Conservation (phyloP, 1,139 yeast species). For the Diutina siamensis region DNA sequence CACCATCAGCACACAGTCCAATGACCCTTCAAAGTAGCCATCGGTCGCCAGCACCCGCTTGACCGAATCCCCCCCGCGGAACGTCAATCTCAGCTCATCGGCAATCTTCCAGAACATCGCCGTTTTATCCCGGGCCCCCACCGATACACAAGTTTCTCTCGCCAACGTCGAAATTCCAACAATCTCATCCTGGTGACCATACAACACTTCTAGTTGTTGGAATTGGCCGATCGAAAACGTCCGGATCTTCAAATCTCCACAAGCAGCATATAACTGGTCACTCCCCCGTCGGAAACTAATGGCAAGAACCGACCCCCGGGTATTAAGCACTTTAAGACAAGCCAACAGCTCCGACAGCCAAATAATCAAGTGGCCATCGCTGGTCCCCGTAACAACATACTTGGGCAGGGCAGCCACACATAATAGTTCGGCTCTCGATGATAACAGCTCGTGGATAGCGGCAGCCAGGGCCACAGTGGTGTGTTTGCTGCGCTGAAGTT, state of each 20-base stretch:
- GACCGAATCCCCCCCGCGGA: slow-evolving; percentile 71
- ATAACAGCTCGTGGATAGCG: not conserved
- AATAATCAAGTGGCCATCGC: slow-evolving; percentile 65
- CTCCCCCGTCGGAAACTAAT: slow-evolving; percentile 68
- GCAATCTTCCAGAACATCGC: slow-evolving; percentile 95
- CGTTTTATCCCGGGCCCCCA: slow-evolving; percentile 88
- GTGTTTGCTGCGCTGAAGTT: slow-evolving; percentile 54
- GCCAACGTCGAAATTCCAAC: slow-evolving; percentile 69
- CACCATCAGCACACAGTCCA: slow-evolving; percentile 82
- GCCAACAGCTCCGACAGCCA: slow-evolving; percentile 78
- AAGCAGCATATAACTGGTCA: slow-evolving; percentile 83
- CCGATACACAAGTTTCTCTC: slow-evolving; percentile 88
- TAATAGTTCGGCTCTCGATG: slow-evolving; percentile 44
- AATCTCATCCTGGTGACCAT: slow-evolving; percentile 91
- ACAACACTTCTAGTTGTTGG: slow-evolving; percentile 79
- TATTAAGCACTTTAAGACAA: slow-evolving; percentile 65
- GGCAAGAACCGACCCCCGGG: slow-evolving; percentile 63
- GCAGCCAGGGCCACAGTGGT: slow-evolving; percentile 11
- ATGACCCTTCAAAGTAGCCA: slow-evolving; percentile 64
- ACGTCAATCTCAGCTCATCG: slow-evolving; percentile 87
- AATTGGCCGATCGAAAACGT: slow-evolving; percentile 78
- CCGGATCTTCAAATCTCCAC: slow-evolving; percentile 84
- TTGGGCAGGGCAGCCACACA: slow-evolving; percentile 80
- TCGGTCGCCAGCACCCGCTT: slow-evolving; percentile 23
- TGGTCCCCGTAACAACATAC: slow-evolving; percentile 84